Percentiles rank a stretch among this genome's conserved stretches.
Conservation (phyloP, 1,284 basidiomycete genomes). For the Austroboletus niveus region DNA sequence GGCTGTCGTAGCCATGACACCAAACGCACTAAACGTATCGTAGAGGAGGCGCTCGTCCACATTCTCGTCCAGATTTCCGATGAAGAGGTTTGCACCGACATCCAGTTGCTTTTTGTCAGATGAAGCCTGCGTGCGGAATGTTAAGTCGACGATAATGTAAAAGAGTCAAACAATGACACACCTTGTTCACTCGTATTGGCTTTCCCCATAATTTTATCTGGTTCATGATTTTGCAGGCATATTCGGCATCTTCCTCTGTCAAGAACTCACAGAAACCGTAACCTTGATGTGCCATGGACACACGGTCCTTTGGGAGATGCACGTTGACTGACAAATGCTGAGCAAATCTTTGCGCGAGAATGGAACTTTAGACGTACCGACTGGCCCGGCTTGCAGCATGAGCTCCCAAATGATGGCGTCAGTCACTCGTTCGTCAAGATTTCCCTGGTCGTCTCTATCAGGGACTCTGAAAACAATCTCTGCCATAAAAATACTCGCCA, state of each 20-base stretch:
- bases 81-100: conserved; percentile 96
- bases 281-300: conserved; percentile 97
- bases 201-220: conserved; percentile 99
- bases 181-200: conserved; percentile 78
- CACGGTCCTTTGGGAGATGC: conserved; percentile 98
- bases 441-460: conserved; percentile 62
- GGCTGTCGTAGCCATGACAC: conserved; percentile 89
- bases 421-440: conserved; percentile 91
- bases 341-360: background rate
- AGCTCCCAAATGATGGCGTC: conserved; percentile 98
- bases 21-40: conserved; percentile 95
- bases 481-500: conserved; percentile 50
- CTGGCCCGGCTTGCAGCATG: conserved; percentile 97
- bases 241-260: conserved; percentile 97
- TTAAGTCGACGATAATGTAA: background rate
- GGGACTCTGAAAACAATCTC: background rate
- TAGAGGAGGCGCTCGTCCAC: conserved; percentile 93
- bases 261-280: conserved; percentile 99
- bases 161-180: background rate
- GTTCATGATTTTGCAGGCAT: conserved; percentile 99
- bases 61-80: conserved; percentile 91
- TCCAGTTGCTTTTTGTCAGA: conserved; percentile 88
- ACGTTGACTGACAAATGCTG: conserved; percentile 74
- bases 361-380: conserved; percentile 59
- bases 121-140: conserved; percentile 25